These are phyloP conservation scores for Lepiota brunneoincarnata DNA, from an alignment of 768 basidiomycete genomes.

Conservation along the genomic window DNA sequence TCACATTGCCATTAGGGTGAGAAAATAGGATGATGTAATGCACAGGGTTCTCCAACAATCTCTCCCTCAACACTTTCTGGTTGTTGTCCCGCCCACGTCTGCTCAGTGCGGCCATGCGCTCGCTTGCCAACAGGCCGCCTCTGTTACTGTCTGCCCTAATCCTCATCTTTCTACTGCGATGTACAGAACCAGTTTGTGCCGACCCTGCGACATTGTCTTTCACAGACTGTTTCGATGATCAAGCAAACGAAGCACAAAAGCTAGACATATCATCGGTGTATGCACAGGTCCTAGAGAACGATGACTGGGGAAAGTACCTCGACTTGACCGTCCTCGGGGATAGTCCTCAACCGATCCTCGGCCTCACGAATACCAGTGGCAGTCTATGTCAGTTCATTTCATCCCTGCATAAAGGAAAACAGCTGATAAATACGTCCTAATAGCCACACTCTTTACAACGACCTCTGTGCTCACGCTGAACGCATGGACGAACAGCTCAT, in stretches of 20 bases:
- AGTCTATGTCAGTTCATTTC: conserved; percentile 57
- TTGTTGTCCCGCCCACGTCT: background rate
- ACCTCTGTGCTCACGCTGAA: conserved; percentile 78
- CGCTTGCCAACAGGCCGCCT: background rate
- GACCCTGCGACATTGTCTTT: conserved; percentile 64
- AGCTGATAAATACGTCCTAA: conserved; percentile 13
- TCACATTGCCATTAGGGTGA: background rate
- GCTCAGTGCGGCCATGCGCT: background rate
- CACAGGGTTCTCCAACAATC: background rate
- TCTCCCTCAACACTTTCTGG: background rate
- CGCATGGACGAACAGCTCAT: conserved; percentile 67
- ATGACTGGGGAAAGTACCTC: conserved; percentile 43
- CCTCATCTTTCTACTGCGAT: conserved; percentile 24
- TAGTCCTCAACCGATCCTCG: conserved; percentile 56
- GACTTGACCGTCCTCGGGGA: conserved; percentile 74
- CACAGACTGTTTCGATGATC: conserved; percentile 61
- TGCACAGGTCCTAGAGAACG: conserved; percentile 58
- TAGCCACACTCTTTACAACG: conserved; percentile 86
- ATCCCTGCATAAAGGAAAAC: background rate
- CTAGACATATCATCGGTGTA: conserved; percentile 70
- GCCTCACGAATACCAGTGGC: conserved; percentile 54
- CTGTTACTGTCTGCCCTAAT: conserved; percentile 15
- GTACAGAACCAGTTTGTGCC: conserved; percentile 28
- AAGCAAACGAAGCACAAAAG: conserved; percentile 49
- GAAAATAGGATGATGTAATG: conserved; percentile 11